These are phyloP conservation scores for Coniella lustricola DNA, from an alignment of 2,329 filamentous ascomycete species.

Conservation along the genomic window DNA sequence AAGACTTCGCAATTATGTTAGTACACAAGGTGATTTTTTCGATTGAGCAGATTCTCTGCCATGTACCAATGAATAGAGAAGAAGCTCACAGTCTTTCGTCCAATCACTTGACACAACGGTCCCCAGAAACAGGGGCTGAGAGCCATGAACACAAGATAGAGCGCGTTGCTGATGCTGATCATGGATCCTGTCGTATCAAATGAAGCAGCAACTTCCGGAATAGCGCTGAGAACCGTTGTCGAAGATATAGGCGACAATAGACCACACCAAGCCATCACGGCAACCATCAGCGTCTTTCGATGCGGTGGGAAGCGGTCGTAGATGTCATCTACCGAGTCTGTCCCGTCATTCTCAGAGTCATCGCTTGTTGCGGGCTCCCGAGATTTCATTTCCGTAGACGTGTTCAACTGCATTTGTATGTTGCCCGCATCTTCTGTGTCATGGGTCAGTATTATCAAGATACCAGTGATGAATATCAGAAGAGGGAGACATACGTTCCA, in stretches of 20 bases:
- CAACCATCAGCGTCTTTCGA: conserved; percentile 7
- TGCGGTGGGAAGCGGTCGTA: conserved; percentile 8
- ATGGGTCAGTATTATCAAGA: not conserved
- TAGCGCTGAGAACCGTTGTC: conserved; percentile 7
- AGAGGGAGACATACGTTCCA: not conserved
- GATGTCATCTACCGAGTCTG: not conserved
- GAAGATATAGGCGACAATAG: conserved; percentile 7
- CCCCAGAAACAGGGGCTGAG: conserved; percentile 64
- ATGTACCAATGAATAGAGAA: not conserved
- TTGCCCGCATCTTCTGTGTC: not conserved
- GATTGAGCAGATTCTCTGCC: not conserved
- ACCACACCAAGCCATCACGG: conserved; percentile 9
- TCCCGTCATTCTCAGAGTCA: conserved; percentile 3
- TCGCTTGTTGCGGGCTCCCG: not conserved
- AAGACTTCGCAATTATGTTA: conserved; percentile 38
- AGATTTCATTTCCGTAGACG: not conserved
- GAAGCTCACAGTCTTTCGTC: conserved; percentile 45
- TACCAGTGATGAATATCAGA: not conserved
- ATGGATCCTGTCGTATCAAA: conserved; percentile 8
- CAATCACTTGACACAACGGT: conserved; percentile 60
- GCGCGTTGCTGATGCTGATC: conserved; percentile 10
- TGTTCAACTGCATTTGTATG: not conserved
- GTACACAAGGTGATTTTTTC: conserved; percentile 22
- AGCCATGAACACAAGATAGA: conserved; percentile 71
- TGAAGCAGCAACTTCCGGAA: conserved; percentile 7